Percentiles rank a stretch among this genome's conserved stretches.
phyloP scores from a whole-genome alignment of 2,329 filamentous ascomycete species.

The Cladophialophora psammophila region DNA sequence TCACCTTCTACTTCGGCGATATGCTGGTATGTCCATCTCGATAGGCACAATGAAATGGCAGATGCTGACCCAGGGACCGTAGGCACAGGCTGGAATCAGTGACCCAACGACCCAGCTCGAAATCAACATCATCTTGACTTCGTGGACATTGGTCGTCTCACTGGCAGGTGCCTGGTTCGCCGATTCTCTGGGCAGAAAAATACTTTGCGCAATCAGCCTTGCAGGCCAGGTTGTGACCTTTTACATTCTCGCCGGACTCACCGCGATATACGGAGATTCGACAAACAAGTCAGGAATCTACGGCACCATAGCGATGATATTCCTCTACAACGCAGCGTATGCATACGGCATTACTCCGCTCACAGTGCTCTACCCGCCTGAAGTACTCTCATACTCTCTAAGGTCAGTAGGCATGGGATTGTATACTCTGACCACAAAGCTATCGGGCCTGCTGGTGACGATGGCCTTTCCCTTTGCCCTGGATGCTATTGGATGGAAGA shows the following conservation, averaged over 20 bases:
- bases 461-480: slow-evolving; percentile 49
- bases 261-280: slow-evolving; percentile 52
- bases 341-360: slow-evolving; percentile 47
- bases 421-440: slow-evolving; percentile 11
- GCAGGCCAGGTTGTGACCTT: slow-evolving; percentile 53
- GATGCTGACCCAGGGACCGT: not conserved
- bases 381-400: slow-evolving; percentile 46
- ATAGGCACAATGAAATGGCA: not conserved
- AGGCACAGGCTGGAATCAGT: slow-evolving; percentile 54
- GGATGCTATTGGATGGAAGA: slow-evolving; percentile 54
- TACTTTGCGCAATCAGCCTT: slow-evolving; percentile 45
- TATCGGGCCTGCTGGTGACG: slow-evolving; percentile 47
- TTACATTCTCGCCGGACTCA: slow-evolving; percentile 61
- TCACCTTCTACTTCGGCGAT: slow-evolving; percentile 52
- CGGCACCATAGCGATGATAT: slow-evolving; percentile 49
- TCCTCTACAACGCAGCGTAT: slow-evolving; percentile 48
- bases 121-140: slow-evolving; percentile 61
- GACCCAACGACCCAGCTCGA: slow-evolving; percentile 53
- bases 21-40: slow-evolving; percentile 45
- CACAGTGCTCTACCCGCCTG: slow-evolving; percentile 46
- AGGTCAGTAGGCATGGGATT: slow-evolving; percentile 38
- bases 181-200: slow-evolving; percentile 55
- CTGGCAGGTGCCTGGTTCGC: slow-evolving; percentile 55
- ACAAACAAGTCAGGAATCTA: slow-evolving; percentile 52
- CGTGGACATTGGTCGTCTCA: slow-evolving; percentile 56